These are phyloP conservation scores for Spatholobus suberectus DNA, from an alignment of 306 rosid genomes.

Conservation along the genomic window DNA sequence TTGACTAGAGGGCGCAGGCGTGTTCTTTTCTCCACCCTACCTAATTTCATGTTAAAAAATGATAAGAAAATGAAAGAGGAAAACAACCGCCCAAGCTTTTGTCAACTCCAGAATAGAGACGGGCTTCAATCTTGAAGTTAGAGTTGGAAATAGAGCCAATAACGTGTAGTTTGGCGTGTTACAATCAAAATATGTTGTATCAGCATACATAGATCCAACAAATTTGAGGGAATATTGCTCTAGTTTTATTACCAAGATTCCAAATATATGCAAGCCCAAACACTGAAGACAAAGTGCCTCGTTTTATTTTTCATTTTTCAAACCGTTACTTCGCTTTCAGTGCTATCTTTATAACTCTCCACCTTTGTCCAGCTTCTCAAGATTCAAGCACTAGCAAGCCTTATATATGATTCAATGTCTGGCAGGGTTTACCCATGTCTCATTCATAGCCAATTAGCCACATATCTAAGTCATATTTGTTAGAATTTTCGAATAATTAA, in stretches of 20 bases:
- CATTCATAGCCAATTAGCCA: not conserved
- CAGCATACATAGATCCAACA: not conserved
- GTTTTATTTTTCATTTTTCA: constrained; percentile 35
- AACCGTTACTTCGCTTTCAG: constrained; percentile 35
- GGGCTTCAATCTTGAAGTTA: constrained; percentile 48
- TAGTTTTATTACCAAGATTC: constrained; percentile 7
- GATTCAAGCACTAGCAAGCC: constrained; percentile 36
- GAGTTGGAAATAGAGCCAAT: constrained; percentile 55
- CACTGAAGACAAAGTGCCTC: constrained; percentile 47
- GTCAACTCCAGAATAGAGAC: constrained; percentile 39
- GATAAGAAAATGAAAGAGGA: constrained; percentile 50
- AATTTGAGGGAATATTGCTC: not conserved
- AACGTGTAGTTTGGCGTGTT: constrained; percentile 66
- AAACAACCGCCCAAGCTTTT: constrained; percentile 53
- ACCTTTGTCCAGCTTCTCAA: constrained; percentile 39
- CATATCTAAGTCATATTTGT: not conserved
- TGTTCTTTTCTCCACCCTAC: constrained; percentile 47
- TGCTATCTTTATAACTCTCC: constrained; percentile 21
- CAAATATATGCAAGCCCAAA: constrained; percentile 40
- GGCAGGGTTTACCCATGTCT: not conserved
- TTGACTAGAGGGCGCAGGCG: not conserved
- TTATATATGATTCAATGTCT: not conserved
- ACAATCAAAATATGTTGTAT: constrained; percentile 31
- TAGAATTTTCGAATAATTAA: not conserved
- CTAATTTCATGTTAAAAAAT: constrained; percentile 53